Evolutionary conservation across 305 asterid species (phyloP).

Genomic region (Petunia hybrid): DNA sequence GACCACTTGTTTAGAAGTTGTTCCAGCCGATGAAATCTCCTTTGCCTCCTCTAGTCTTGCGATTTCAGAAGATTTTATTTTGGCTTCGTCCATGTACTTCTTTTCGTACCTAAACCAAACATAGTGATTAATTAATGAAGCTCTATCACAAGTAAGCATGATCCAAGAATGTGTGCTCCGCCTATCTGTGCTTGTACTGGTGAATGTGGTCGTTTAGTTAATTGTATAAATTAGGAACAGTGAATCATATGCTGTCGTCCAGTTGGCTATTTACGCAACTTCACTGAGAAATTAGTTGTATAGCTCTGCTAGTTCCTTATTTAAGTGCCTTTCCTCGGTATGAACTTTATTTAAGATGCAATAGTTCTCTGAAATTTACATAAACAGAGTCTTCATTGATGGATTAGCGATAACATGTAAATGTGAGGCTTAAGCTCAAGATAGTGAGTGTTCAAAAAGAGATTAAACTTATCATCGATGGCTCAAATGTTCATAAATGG

Average conservation of each 20-base stretch:
- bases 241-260: neutral
- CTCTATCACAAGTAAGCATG: neutral
- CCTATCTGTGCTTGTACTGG: neutral
- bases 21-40: constrained; percentile 54
- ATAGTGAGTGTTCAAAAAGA: neutral
- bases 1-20: constrained; percentile 48
- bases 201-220: neutral
- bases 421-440: neutral
- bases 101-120: constrained; percentile 69
- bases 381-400: neutral
- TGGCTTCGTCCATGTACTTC: constrained; percentile 62
- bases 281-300: neutral
- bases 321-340: neutral
- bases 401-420: neutral
- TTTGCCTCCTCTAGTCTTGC: constrained; percentile 51
- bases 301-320: neutral
- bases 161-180: constrained; percentile 16
- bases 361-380: neutral
- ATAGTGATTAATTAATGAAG: constrained; percentile 32
- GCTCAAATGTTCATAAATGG: neutral
- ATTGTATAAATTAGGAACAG: neutral
- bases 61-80: constrained; percentile 59
- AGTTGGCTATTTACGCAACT: neutral
- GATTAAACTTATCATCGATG: neutral
- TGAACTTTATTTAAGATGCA: neutral